Base-by-base conservation (phyloP, 2,329 filamentous ascomycete species). In the Peltaster fructicola region DNA sequence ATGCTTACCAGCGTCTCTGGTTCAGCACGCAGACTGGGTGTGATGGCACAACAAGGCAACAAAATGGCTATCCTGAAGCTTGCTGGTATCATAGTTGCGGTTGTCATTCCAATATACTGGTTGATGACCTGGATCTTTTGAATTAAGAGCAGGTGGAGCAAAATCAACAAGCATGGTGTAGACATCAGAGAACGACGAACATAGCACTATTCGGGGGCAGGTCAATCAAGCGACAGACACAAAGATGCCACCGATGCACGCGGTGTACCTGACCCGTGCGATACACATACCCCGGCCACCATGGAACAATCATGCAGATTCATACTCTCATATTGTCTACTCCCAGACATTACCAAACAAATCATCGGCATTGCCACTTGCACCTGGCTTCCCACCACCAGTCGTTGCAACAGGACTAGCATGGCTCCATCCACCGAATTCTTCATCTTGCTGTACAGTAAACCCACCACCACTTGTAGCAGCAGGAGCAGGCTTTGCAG, bases 271-370 rank as follows among this genome's bases (percentile, higher is more conserved):
- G n/a, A n/a, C n/a, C n/a, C n/a, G n/a, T n/a, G n/a, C n/a, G n/a
- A n/a, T n/a, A n/a, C n/a, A n/a, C n/a, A n/a, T n/a, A n/a, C n/a
- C n/a, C n/a, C n/a, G n/a, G n/a, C n/a, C n/a, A n/a, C n/a, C n/a
- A n/a, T n/a, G n/a, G n/a, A n/a, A n/a, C n/a, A n/a, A n/a, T n/a
- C n/a, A n/a, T n/a, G n/a, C n/a, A n/a, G 19, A 19, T 20, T 8
- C 17, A 16, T 31, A 10, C 15, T 15, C 14, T 9, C 4, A 15
- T n/a, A n/a, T n/a, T n/a, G n/a, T n/a, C 30, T 56, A 93, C 56
- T 82, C 68, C 85, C 85, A 95, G 24, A 95, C 85, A 51, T 95
- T 95, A 15, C 76, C 82, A 53, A 95, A 95, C 42, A 95, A 51
- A 55, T 95, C 85, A 37, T 93, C 85, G 24, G 53, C 50, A 15